Base-by-base conservation (phyloP, 2,329 filamentous ascomycete genomes). In the Neofusicoccum sp. region DNA sequence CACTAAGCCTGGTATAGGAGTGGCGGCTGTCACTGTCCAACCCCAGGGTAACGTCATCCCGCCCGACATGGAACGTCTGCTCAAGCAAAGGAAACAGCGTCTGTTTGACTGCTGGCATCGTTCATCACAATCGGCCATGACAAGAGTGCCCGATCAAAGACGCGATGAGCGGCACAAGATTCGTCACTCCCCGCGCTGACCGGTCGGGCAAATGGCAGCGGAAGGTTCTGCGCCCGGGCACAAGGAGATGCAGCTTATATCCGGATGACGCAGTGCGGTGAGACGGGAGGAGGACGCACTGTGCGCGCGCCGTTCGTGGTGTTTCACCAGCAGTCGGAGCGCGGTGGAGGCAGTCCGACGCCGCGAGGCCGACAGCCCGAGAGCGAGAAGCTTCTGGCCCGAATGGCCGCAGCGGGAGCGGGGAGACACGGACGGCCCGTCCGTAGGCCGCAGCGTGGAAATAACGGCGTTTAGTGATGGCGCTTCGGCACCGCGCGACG, bases 251-350 rank as follows among this genome's bases (percentile, higher is more conserved):
- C 29, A 11, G 14, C 31, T 36, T 58, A 58, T 47, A 28, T 58
- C 54, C 54, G 54, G 54, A 6, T n/a, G 54, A 58, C 45, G 39
- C 39, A 16, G 29, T 41, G 41, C 54, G 54, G 54, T 58, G 54
- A 58, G 54, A 3, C 11, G 12, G 11, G 12, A 43, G 37, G 28
- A 33, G 11, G 37, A 22, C 22, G 22, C 22, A 22, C 22, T 22
- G 37, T 16, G 37, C 39, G 31, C 41, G 28, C 39, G 54, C 14
- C 16, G 54, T 44, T 44, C 54, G 54, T 36, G 54, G 54, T 45
- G 54, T 56, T 44, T 12, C 29, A 50, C 31, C 29, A 28, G 16
- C n/a, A n/a, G 34, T 39, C 16, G 52, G 39, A 49, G 6, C 33
- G 43, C 43, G n/a, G 48, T 34, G 31, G 22, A 22, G 22, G 5